Evolutionary conservation across 1,284 basidiomycete genomes (phyloP), one percentile per base, ranked within the genome.

Genomic region (Moniliophthora roreri): DNA sequence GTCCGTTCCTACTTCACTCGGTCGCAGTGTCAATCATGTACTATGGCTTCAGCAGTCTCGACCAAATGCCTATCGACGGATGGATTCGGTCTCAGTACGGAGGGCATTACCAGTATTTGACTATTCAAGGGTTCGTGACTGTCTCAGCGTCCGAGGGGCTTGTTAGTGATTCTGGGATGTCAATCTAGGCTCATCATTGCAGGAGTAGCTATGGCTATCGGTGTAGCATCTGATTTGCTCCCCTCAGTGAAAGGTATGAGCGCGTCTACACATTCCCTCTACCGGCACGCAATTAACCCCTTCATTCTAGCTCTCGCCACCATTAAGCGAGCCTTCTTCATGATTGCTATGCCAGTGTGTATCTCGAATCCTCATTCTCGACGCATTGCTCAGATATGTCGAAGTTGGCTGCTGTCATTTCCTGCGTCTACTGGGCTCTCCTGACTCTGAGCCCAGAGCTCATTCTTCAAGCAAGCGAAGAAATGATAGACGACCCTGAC

Each of bases 361-460:
- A 6, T 47, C 20, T 23, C n/a, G 41, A 8, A n/a, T 39, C 40
- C 37, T 38, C 16, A 32, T n/a, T 28, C 4, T n/a, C 50, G 35
- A n/a, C 4, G 7, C 50, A 51, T 41, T 53, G 38, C 38, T n/a
- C 32, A 53, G 15, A 52, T 28, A 26, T 36, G 28, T 36, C 50
- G 26, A 42, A 88, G 85, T 63, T 90, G 26, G 77, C 81, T 16
- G 76, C 87, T 38, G 80, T 89, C 55, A 80, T 93, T 47, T 81
- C 88, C 2, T 69, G 73, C 26, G 84, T 93, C 52, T 93, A 93
- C 69, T 90, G 87, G 88, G 67, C 77, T 1, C 72, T 91, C 15
- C 55, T 87, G 16, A 50, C 80, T 11, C 61, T 78, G 45, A 67
- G 75, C 45, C 85, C 88, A 0, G 53, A 69, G 11, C 70, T 87